Evolutionary conservation across 768 basidiomycete genomes (phyloP).

Genomic region (Paxillus rubicundulus): DNA sequence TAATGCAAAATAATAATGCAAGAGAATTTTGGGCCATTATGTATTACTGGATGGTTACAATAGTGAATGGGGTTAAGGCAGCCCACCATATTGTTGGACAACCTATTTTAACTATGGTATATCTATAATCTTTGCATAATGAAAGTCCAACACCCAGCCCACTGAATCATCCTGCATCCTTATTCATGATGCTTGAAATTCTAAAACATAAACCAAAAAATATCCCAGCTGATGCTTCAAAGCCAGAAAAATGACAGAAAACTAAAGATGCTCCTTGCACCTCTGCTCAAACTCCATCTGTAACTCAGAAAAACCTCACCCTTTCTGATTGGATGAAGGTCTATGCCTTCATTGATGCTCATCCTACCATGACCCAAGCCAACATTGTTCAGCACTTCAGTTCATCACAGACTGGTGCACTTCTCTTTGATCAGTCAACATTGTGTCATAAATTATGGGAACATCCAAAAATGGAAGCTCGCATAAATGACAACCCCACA

Average conservation of each 20-base stretch:
- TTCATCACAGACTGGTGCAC: not conserved
- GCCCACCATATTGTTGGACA: not conserved
- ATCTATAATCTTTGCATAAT: not conserved
- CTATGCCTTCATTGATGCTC: constrained; percentile 7
- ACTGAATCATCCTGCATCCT: not conserved
- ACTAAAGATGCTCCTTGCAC: not conserved
- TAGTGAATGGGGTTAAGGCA: not conserved
- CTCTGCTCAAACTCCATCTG: not conserved
- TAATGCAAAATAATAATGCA: constrained; percentile 6
- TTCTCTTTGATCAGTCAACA: constrained; percentile 11
- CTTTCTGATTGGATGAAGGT: constrained; percentile 11
- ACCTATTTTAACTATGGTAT: not conserved
- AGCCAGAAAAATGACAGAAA: not conserved
- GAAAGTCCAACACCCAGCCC: not conserved
- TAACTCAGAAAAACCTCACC: not conserved
- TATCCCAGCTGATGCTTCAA: not conserved
- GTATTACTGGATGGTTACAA: not conserved
- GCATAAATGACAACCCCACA: constrained; percentile 16
- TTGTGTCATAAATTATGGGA: constrained; percentile 4
- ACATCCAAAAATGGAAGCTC: constrained; percentile 4
- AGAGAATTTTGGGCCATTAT: not conserved
- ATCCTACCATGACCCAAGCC: not conserved
- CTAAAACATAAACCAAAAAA: not conserved
- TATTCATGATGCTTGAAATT: not conserved
- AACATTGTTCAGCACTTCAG: constrained; percentile 7